Evolutionary conservation across 345 rosid genomes (phyloP), one percentile per base, ranked within the genome.

Genomic region (Populus euphratica): DNA sequence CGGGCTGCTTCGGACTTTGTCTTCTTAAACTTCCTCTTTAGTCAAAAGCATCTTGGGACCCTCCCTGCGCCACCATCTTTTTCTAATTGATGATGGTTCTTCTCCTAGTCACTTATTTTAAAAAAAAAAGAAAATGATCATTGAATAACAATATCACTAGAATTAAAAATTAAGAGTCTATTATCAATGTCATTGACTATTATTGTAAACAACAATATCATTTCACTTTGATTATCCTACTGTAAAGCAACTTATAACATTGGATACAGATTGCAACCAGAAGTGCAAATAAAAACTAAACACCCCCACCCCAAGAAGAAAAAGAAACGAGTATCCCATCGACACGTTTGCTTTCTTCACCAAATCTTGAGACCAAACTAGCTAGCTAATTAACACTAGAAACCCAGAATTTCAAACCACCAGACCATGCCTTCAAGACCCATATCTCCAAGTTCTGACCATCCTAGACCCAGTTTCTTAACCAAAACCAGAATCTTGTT

Each of bases 351-450:
- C 59, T 56, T 74, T 65, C 63, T 44, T 74, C 66, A 54, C 78
- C 77, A 74, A 72, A n/a, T 77, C 62, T 23, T 69, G 43, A 52
- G 82, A 70, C 69, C 76, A 65, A 29, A 65, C 75, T 73, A 47
- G 14, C 38, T 3, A 78, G 31, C 14, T 50, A 71, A 29, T 6
- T 50, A 71, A 33, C 63, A 73, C 33, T 3, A 38, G 69, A 63
- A 66, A 65, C 82, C 78, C 82, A 74, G 83, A 71, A 70, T 13
- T 59, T 23, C 59, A 78, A 76, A 66, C 56, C 17, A 25, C 54
- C 43, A 43, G 2, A 77, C 49, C 73, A 94, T 94, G 98, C 97
- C 98, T 83, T 89, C 98, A 69, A 92, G 98, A 76, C 83, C 80
- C 66, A 49, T 91, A 43, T 73, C 95, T 74, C 87, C 88, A 73